A percentile compares a stretch with the other conserved stretches of the same genome.
phyloP scores from a whole-genome alignment of 441 rosid species.

The Aleurites moluccanus region DNA sequence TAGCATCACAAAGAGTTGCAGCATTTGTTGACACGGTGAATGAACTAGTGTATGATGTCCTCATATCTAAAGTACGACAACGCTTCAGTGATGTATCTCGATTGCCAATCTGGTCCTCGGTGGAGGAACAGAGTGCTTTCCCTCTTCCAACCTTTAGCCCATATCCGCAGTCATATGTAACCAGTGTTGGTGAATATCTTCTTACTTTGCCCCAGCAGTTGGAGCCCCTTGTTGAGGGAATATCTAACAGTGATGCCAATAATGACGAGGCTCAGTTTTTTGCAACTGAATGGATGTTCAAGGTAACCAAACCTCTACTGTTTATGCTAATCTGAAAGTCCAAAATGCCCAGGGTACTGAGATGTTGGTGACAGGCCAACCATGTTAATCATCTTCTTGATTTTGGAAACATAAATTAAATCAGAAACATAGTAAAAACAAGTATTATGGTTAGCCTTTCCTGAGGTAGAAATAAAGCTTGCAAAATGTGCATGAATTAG shows the following conservation, averaged over 20 bases:
- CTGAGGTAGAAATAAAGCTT: no score
- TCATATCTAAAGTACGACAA: slow-evolving; percentile 94
- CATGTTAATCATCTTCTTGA: not conserved
- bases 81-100: slow-evolving; percentile 81
- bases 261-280: slow-evolving; percentile 95
- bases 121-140: slow-evolving; percentile 80
- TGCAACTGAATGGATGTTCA: slow-evolving; percentile 99
- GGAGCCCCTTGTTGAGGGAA: slow-evolving; percentile 98
- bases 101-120: slow-evolving; percentile 88
- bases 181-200: slow-evolving; percentile 94
- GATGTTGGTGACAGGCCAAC: not conserved
- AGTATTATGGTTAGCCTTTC: not conserved
- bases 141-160: slow-evolving; percentile 94
- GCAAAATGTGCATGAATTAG: not conserved
- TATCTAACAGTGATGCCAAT: slow-evolving; percentile 67
- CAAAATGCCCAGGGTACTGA: not conserved
- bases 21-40: slow-evolving; percentile 86
- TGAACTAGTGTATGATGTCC: slow-evolving; percentile 92
- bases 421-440: not conserved
- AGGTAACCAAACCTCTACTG: slow-evolving; percentile 46
- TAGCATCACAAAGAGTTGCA: slow-evolving; percentile 88
- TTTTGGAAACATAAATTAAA: not conserved
- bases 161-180: slow-evolving; percentile 89
- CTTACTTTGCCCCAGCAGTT: slow-evolving; percentile 98
- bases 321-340: not conserved